Evolutionary conservation across 768 basidiomycete species (phyloP).

Genomic region (Obba rivulosa): DNA sequence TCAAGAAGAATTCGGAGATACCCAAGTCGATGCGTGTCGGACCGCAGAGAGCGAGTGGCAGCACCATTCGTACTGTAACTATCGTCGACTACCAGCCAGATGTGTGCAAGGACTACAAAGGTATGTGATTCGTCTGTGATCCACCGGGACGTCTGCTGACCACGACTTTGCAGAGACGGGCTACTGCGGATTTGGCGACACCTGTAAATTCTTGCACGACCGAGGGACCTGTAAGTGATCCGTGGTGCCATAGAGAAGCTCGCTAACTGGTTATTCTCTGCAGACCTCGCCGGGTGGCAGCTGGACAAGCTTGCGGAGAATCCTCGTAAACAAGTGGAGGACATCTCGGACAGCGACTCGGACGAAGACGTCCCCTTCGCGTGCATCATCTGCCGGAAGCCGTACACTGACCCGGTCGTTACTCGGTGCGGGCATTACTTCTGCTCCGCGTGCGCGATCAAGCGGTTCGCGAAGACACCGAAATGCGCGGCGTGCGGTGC

Average conservation of each 20-base stretch:
- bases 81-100: conserved; percentile 98
- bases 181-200: conserved; percentile 98
- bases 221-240: conserved; percentile 79
- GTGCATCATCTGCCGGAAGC: conserved; percentile 94
- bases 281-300: conserved; percentile 98
- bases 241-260: too few species aligned
- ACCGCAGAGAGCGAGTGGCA: conserved; percentile 64
- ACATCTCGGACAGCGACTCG: conserved; percentile 55
- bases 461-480: conserved; percentile 88
- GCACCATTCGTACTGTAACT: conserved; percentile 89
- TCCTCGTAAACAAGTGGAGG: conserved; percentile 55
- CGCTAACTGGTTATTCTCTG: conserved; percentile 3
- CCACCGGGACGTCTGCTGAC: background rate
- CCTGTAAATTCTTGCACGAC: conserved; percentile 98
- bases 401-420: conserved; percentile 91
- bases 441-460: conserved; percentile 92
- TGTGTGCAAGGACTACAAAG: conserved; percentile 99
- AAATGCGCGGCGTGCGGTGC: conserved; percentile 94
- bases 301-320: conserved; percentile 88
- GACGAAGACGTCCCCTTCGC: conserved; percentile 95
- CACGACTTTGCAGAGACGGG: conserved; percentile 72
- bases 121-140: conserved; percentile 38
- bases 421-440: conserved; percentile 98
- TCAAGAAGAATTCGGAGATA: conserved; percentile 78
- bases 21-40: conserved; percentile 86